Conservation (phyloP, 331 rosid genomes). For the Telfairia occidentalis region DNA sequence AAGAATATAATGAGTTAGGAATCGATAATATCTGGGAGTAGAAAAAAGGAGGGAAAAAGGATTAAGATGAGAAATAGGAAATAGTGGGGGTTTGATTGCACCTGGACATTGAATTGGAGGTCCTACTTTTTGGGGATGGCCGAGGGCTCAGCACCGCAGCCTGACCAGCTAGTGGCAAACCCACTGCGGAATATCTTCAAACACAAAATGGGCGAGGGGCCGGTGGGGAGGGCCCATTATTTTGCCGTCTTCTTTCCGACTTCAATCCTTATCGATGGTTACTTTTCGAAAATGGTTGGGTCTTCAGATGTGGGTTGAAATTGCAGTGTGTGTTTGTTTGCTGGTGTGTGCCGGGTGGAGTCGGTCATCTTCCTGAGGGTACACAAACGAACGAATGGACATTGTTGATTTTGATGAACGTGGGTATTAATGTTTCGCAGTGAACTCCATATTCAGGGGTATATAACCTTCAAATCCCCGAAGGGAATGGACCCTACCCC, state of each 20-base stretch:
- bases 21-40: neutral
- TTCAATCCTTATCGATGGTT: neutral
- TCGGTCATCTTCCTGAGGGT: neutral
- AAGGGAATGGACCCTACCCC: constrained; percentile 4
- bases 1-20: neutral
- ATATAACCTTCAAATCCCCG: neutral
- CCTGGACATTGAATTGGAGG: neutral
- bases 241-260: neutral
- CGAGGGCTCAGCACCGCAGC: neutral
- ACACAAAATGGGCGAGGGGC: neutral
- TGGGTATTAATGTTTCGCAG: neutral
- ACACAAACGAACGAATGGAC: neutral
- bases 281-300: constrained; percentile 1
- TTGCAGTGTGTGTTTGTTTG: neutral
- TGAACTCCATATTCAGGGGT: neutral
- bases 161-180: neutral
- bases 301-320: constrained; percentile 5
- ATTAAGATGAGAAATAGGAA: neutral
- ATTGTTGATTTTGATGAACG: neutral
- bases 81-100: neutral
- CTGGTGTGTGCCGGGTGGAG: constrained; percentile 7
- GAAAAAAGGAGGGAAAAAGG: neutral
- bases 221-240: neutral
- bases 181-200: neutral
- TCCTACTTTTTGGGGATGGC: neutral